Evolutionary conservation across 2,329 filamentous ascomycete genomes (phyloP).

Genomic region (Fusarium sp.): DNA sequence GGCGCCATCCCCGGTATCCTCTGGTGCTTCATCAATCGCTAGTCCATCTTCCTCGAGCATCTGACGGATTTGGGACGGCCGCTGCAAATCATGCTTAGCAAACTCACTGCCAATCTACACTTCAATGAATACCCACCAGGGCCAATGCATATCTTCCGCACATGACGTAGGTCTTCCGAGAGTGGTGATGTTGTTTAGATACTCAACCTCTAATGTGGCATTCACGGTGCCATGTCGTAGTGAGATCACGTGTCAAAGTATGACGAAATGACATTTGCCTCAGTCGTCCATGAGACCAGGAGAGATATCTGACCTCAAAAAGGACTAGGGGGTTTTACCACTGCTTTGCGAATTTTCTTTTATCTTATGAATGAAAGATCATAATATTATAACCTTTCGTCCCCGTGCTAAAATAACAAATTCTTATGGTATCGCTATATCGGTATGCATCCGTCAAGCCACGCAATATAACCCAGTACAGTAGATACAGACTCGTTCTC

Average conservation of each 20-base stretch:
- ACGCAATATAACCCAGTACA: neutral
- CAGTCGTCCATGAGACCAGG: neutral
- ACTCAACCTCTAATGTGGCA: neutral
- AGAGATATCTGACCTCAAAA: neutral
- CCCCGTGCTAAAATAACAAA: neutral
- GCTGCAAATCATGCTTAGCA: constrained; percentile 57
- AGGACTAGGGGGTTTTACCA: neutral
- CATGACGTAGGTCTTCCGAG: constrained; percentile 37
- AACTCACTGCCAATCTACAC: neutral
- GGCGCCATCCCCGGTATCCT: constrained; percentile 70
- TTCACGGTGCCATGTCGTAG: neutral
- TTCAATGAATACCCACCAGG: constrained; percentile 41
- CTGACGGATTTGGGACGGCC: constrained; percentile 78
- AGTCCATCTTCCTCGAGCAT: constrained; percentile 80
- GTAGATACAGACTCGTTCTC: neutral
- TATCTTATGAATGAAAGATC: neutral
- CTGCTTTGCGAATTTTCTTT: neutral
- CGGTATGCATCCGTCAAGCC: constrained; percentile 2
- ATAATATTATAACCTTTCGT: neutral
- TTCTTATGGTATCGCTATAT: constrained; percentile 23
- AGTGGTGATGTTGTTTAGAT: neutral
- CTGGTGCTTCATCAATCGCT: constrained; percentile 75
- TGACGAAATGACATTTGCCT: neutral
- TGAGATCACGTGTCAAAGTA: constrained; percentile 13
- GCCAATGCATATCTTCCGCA: constrained; percentile 52